Evolutionary conservation across 495 filamentous ascomycete species (phyloP), one percentile per base, ranked within the genome.

Genomic region (Lasiosphaeria hispida): DNA sequence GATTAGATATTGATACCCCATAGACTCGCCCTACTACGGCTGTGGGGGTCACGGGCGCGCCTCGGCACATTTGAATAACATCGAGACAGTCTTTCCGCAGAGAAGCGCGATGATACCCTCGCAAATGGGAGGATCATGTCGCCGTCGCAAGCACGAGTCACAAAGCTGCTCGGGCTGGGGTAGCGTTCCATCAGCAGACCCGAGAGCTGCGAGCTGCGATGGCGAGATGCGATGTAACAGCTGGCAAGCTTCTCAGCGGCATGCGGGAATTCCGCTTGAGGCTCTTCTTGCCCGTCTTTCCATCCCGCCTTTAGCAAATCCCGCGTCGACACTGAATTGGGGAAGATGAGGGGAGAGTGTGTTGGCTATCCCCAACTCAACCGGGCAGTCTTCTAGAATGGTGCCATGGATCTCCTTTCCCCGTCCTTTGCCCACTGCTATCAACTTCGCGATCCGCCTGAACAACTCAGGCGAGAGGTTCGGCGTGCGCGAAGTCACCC

Each of bases 151-250:
- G 43, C 43, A 11, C 18, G 17, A 13, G 18, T 15, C 42, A 45
- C 1, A 30, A 19, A 17, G 18, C 10, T 19, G 30, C 35, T 37
- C 14, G n/a, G 35, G 43, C n/a, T 18, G 11, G 10, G 54, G 49
- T 35, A 66, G 61, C 58, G 66, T 69, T 67, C 60, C 68, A 70
- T 67, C 59, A 58, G 55, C 48, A 56, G 52, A 59, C 66, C 63
- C 66, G 57, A 58, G 40, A 63, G 36, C 61, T 59, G 63, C 57
- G 40, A 63, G 36, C 61, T 59, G 63, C 55, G 68, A 69, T 67
- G 66, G 61, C 55, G 30, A 61, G 59, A 67, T 63, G 68, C 66
- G 66, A 69, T 70, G 66, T 61, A 68, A 69, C 68, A 40, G 36
- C 50, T 54, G 45, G 48, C 64, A 48, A 57, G 59, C 49, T 57